Percentiles rank a stretch among this genome's conserved stretches.
These are phyloP conservation scores for Epichloe glyceriae DNA, from an alignment of 2,329 filamentous ascomycete genomes.

Conservation along the genomic window DNA sequence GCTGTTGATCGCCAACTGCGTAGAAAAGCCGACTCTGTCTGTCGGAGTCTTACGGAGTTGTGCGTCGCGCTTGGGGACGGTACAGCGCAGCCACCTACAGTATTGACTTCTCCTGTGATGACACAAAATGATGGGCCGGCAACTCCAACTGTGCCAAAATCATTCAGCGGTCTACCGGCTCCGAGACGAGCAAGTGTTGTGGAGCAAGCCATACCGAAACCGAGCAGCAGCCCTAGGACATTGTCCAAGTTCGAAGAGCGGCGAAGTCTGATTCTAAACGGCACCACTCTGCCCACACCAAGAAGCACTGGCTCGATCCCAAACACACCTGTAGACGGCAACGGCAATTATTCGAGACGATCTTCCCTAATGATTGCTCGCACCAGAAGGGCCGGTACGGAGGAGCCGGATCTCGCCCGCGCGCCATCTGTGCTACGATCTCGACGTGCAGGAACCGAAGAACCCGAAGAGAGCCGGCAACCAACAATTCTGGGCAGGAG, in stretches of 20 bases:
- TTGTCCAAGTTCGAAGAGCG: slow-evolving; percentile 41
- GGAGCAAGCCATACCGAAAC: slow-evolving; percentile 26
- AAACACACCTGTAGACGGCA: slow-evolving; percentile 26
- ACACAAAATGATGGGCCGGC: slow-evolving; percentile 18
- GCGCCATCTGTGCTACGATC: slow-evolving; percentile 34
- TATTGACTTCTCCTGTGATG: slow-evolving; percentile 4
- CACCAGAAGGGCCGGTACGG: slow-evolving; percentile 33
- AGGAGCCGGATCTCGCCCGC: slow-evolving; percentile 38
- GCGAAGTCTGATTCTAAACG: slow-evolving; percentile 32
- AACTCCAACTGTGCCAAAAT: slow-evolving; percentile 34
- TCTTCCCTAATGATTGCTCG: slow-evolving; percentile 38
- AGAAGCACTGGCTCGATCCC: slow-evolving; percentile 27
- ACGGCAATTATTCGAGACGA: slow-evolving; percentile 29
- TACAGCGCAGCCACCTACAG: slow-evolving; percentile 6
- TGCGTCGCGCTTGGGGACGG: slow-evolving; percentile 66
- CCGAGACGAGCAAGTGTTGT: slow-evolving; percentile 29
- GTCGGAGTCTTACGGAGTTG: slow-evolving; percentile 82
- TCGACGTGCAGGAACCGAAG: slow-evolving; percentile 33
- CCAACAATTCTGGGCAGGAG: slow-evolving; percentile 32
- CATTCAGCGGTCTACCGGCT: slow-evolving; percentile 21
- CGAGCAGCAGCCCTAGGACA: slow-evolving; percentile 32
- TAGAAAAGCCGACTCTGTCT: slow-evolving; percentile 85
- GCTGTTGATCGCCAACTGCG: slow-evolving; percentile 70
- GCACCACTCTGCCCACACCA: slow-evolving; percentile 32
- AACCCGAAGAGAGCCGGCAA: slow-evolving; percentile 31